Evolutionary conservation across 164 flowering plant species (phyloP).

Genomic region (Piper longum): DNA sequence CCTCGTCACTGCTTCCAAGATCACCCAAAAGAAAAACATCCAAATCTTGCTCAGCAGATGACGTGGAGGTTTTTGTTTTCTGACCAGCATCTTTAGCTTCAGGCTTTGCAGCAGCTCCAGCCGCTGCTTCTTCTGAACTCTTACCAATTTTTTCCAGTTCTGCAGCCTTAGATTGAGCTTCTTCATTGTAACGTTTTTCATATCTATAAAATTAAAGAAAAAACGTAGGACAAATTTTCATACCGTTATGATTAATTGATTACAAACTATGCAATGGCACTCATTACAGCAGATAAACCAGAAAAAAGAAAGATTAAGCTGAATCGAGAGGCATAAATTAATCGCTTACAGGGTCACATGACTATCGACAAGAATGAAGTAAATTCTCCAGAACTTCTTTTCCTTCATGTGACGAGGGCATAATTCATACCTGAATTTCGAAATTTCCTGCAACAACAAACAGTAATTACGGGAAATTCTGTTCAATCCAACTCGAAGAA

Average conservation of each 20-base stretch:
- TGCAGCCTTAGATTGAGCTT: conserved; percentile 24
- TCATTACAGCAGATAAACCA: background rate
- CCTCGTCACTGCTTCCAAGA: conserved; percentile 84
- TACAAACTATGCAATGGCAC: background rate
- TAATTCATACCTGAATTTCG: conserved; percentile 67
- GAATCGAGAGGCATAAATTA: background rate
- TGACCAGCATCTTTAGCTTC: conserved; percentile 16
- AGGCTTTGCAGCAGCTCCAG: conserved; percentile 21
- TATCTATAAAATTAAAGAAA: conserved; percentile 23
- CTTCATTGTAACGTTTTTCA: conserved; percentile 60
- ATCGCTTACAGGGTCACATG: conserved; percentile 66
- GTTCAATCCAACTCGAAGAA: background rate
- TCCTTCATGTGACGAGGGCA: conserved; percentile 88
- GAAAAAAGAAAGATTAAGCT: background rate
- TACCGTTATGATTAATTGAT: background rate
- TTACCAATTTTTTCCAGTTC: conserved; percentile 27
- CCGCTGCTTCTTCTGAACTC: conserved; percentile 14
- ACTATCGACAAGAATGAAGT: conserved; percentile 64
- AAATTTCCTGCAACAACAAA: conserved; percentile 55
- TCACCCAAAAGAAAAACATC: conserved; percentile 91
- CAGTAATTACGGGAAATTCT: too few relatives aligned
- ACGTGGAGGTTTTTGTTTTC: conserved; percentile 28
- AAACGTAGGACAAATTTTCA: background rate
- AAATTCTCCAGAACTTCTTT: conserved; percentile 86
- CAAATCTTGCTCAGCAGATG: conserved; percentile 74